A percentile compares a stretch with the other conserved stretches of the same genome.
Conservation (phyloP, 352 stramenopile genomes). For the Pythium plurisporium region DNA sequence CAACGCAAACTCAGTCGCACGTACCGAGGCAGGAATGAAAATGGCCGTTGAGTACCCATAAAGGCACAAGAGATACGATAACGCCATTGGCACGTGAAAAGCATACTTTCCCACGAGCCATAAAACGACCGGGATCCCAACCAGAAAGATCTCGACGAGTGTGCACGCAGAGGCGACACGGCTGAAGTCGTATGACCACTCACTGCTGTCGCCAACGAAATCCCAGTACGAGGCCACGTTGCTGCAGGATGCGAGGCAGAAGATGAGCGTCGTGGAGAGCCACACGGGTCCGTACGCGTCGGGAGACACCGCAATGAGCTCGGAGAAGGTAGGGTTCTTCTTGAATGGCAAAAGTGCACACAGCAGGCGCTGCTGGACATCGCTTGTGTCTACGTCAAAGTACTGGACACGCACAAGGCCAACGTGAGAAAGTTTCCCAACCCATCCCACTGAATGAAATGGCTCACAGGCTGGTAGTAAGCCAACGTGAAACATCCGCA, state of each 20-base stretch:
- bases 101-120: slow-evolving; percentile 81
- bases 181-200: slow-evolving; percentile 85
- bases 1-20: not conserved
- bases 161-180: slow-evolving; percentile 72
- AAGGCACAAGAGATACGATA: slow-evolving; percentile 80
- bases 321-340: slow-evolving; percentile 77
- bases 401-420: slow-evolving; percentile 36
- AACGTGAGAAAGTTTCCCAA: not conserved
- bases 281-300: slow-evolving; percentile 84
- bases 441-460: not conserved
- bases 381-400: slow-evolving; percentile 81
- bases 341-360: slow-evolving; percentile 79
- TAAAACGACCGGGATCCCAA: slow-evolving; percentile 69
- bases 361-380: slow-evolving; percentile 73
- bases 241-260: slow-evolving; percentile 79
- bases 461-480: slow-evolving; percentile 75
- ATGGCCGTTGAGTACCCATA: slow-evolving; percentile 83
- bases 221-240: slow-evolving; percentile 83
- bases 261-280: slow-evolving; percentile 84
- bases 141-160: slow-evolving; percentile 69
- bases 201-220: slow-evolving; percentile 44
- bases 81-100: slow-evolving; percentile 52
- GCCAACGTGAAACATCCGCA: slow-evolving; percentile 80
- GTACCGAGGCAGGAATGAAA: slow-evolving; percentile 77
- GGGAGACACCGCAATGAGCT: slow-evolving; percentile 48